phyloP scores from a whole-genome alignment of 257 asterid genomes.

The Ligustrum vulgare region DNA sequence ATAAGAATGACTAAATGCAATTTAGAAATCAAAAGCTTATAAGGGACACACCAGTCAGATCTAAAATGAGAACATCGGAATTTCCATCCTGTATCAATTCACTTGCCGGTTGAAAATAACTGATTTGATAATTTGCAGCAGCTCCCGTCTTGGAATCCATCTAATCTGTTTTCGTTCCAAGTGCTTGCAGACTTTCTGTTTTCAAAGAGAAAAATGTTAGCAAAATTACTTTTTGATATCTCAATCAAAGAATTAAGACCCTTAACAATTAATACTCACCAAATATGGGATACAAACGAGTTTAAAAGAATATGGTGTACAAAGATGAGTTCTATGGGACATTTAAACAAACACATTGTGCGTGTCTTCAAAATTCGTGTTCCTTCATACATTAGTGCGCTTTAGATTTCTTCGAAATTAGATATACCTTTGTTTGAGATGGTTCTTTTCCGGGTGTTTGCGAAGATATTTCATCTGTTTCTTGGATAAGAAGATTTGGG shows the following conservation, averaged over 20 bases:
- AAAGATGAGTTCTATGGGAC: not conserved
- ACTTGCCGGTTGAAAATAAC: slow-evolving; percentile 47
- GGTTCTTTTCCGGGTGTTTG: not conserved
- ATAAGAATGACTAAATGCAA: not conserved
- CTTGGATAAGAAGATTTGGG: not conserved
- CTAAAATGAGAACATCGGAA: slow-evolving; percentile 47
- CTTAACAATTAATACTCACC: no score
- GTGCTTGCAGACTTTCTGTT: not conserved
- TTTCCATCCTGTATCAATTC: slow-evolving; percentile 50
- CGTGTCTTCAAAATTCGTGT: not conserved
- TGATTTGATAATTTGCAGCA: slow-evolving; percentile 20
- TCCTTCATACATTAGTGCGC: not conserved
- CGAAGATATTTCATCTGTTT: not conserved
- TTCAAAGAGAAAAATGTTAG: not conserved
- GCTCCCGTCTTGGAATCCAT: slow-evolving; percentile 36
- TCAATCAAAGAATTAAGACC: no score
- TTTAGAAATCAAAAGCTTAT: not conserved
- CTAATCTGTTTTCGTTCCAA: not conserved
- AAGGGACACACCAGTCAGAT: slow-evolving; percentile 53
- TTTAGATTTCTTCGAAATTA: slow-evolving; percentile 13
- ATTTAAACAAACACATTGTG: slow-evolving; percentile 3
- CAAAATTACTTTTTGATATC: not conserved
- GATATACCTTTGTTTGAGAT: slow-evolving; percentile 25
- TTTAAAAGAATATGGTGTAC: not conserved
- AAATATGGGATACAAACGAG: not conserved